These are phyloP conservation scores for Heteromeles arbutifolia DNA, from an alignment of 306 rosid genomes.

Conservation along the genomic window DNA sequence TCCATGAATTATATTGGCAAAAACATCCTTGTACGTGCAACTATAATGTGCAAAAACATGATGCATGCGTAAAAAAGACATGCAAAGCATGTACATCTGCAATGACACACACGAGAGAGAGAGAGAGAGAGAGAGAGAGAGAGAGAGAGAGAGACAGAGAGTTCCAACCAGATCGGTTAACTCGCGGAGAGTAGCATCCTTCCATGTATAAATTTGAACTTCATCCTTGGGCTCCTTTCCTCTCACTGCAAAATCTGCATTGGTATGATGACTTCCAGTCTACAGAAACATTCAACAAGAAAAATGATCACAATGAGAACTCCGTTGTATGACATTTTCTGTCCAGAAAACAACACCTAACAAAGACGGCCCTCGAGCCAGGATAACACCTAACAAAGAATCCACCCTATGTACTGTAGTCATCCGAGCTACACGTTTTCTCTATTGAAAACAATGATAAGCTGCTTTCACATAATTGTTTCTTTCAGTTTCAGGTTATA, in stretches of 20 bases:
- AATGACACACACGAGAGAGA: not conserved
- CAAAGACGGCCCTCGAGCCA: not conserved
- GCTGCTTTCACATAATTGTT: not conserved
- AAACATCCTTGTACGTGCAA: not conserved
- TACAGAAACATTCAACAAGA: conserved; percentile 20
- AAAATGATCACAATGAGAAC: not conserved
- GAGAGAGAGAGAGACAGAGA: not conserved
- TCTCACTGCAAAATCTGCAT: conserved; percentile 74
- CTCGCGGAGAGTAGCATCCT: conserved; percentile 87
- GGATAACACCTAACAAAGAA: not conserved
- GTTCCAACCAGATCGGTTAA: conserved; percentile 67
- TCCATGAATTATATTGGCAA: not conserved
- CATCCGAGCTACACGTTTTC: not conserved
- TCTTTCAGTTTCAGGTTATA: not conserved
- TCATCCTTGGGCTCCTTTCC: conserved; percentile 94
- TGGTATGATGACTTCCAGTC: conserved; percentile 64
- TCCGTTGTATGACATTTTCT: not conserved
- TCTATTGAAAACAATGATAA: not conserved
- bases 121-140: not conserved
- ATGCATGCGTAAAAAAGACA: not conserved
- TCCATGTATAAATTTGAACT: conserved; percentile 98
- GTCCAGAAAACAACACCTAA: not conserved
- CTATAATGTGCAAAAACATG: not conserved
- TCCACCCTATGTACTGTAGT: not conserved
- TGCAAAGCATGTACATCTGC: not conserved